phyloP scores from a whole-genome alignment of 225 moss, liverwort and hornwort species.

The Climacium dendroides region DNA sequence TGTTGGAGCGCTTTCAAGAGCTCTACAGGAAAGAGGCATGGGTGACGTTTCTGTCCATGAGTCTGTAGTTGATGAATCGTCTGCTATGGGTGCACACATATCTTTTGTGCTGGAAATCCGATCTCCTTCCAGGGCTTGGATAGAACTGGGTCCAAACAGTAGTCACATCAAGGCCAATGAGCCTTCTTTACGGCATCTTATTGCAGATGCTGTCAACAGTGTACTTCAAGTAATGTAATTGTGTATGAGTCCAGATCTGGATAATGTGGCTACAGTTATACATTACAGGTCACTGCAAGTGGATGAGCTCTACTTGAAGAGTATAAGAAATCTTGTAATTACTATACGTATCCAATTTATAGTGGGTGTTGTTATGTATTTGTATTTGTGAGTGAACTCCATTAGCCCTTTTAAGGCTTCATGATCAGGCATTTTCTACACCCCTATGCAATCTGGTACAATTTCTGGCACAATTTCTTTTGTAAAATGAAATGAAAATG shows the following conservation, averaged over 20 bases:
- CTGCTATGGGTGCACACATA: neutral
- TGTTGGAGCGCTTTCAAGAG: slow-evolving; percentile 53
- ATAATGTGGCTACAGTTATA: neutral
- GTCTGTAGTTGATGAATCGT: slow-evolving; percentile 3
- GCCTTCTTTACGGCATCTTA: slow-evolving; percentile 24
- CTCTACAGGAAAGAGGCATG: slow-evolving; percentile 71
- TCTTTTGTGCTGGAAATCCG: slow-evolving; percentile 25
- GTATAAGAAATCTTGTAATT: too few relatives aligned
- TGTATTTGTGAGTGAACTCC: neutral
- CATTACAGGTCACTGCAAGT: too few relatives aligned
- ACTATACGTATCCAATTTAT: too few relatives aligned
- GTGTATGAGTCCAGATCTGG: neutral
- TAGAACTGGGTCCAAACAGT: slow-evolving; percentile 31
- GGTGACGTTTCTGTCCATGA: slow-evolving; percentile 39
- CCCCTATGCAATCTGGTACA: neutral
- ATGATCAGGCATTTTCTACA: neutral
- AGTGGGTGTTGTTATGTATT: neutral
- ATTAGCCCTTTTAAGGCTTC: neutral
- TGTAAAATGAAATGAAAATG: neutral
- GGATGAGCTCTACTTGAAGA: neutral
- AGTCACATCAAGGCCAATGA: slow-evolving; percentile 42
- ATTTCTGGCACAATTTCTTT: neutral
- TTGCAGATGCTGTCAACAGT: slow-evolving; percentile 46
- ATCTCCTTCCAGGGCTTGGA: slow-evolving; percentile 38
- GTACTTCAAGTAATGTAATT: slow-evolving; percentile 16